Evolutionary conservation across 805 yeast genomes (phyloP).

Genomic region (Candida pini): DNA sequence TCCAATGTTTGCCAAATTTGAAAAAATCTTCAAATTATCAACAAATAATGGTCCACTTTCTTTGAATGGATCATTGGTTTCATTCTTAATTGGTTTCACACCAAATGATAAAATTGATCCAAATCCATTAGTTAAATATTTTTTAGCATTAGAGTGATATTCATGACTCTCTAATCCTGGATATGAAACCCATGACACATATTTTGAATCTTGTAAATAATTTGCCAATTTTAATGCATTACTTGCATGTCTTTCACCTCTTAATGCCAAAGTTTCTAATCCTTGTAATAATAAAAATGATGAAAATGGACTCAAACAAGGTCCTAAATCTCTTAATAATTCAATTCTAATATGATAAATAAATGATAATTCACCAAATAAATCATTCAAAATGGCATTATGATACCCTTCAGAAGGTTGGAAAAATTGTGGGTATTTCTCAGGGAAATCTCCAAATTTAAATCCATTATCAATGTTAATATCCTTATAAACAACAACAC

Average conservation of each 20-base stretch:
- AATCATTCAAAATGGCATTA: constrained; percentile 77
- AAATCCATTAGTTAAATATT: constrained; percentile 71
- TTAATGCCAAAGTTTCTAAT: constrained; percentile 85
- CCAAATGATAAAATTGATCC: constrained; percentile 91
- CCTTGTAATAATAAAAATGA: constrained; percentile 86
- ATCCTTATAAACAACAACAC: constrained; percentile 56
- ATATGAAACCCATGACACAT: constrained; percentile 87
- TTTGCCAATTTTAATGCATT: constrained; percentile 79
- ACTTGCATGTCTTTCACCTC: constrained; percentile 87
- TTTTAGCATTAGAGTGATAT: constrained; percentile 76
- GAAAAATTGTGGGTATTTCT: constrained; percentile 86
- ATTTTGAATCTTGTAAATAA: constrained; percentile 57
- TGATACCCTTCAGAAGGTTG: constrained; percentile 92
- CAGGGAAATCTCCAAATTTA: constrained; percentile 82
- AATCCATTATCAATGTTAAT: constrained; percentile 76
- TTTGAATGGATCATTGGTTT: constrained; percentile 53
- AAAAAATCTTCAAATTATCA: constrained; percentile 76
- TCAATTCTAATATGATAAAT: constrained; percentile 78
- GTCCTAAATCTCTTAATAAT: constrained; percentile 87
- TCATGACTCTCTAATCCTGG: constrained; percentile 81
- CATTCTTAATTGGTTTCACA: constrained; percentile 56
- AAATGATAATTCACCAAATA: constrained; percentile 75
- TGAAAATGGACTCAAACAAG: constrained; percentile 82
- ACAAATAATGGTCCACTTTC: constrained; percentile 81
- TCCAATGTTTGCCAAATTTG: constrained; percentile 95